phyloP scores from a whole-genome alignment of 2,329 filamentous ascomycete species.

The Botrytis byssoidea region DNA sequence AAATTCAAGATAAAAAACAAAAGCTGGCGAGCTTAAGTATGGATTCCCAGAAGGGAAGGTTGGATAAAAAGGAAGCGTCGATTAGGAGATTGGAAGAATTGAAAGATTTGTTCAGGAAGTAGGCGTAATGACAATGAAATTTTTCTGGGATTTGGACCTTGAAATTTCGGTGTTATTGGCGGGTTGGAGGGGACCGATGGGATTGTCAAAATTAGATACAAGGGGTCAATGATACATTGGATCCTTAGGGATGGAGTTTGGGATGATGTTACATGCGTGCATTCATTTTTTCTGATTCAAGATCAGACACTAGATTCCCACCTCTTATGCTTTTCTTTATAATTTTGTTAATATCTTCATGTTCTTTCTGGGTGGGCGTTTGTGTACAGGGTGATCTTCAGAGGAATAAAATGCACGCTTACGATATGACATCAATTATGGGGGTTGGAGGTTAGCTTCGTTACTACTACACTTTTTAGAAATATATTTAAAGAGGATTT shows the following conservation, averaged over 20 bases:
- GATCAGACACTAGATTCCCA: slow-evolving; percentile 11
- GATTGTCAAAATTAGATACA: background rate
- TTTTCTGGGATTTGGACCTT: background rate
- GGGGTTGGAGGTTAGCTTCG: background rate
- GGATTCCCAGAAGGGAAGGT: slow-evolving; percentile 51
- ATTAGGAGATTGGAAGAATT: slow-evolving; percentile 54
- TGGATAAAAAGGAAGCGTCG: slow-evolving; percentile 39
- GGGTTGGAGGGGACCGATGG: background rate
- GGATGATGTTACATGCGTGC: background rate
- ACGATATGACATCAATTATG: background rate
- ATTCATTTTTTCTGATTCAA: background rate
- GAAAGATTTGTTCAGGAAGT: slow-evolving; percentile 52
- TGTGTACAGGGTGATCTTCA: too few species aligned
- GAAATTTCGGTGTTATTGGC: background rate
- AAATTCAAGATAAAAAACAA: slow-evolving; percentile 89
- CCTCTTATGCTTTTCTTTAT: background rate
- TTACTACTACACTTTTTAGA: background rate
- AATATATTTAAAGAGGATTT: background rate
- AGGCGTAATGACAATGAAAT: background rate
- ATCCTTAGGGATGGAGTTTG: slow-evolving; percentile 3
- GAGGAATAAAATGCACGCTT: background rate
- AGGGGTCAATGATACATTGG: background rate
- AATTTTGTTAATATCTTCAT: background rate
- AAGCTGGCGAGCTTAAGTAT: slow-evolving; percentile 84
- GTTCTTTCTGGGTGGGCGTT: background rate